Evolutionary conservation across 768 basidiomycete species (phyloP), one percentile per base, ranked within the genome.

Genomic region (Pleurotus pulmonarius): DNA sequence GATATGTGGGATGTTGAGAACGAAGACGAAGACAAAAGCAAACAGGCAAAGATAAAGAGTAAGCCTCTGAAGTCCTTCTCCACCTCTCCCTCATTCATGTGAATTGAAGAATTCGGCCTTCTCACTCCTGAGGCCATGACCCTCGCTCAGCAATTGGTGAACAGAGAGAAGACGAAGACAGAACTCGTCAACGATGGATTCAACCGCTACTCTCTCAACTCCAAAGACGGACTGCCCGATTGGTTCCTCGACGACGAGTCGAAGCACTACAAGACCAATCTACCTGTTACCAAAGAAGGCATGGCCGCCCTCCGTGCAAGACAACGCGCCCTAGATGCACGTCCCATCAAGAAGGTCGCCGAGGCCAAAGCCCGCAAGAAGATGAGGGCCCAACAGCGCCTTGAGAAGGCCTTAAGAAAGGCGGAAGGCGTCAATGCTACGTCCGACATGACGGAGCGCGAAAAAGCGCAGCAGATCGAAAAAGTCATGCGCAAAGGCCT

Each of bases 201-300:
- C 78, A 94, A 88, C 71, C 90, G 93, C 9, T 90, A 94, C 70
- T 92, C 95, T 1, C 80, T 95, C 54, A 90, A 94, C 62, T 82
- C 90, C 56, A 96, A 94, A 71, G 97, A 98, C 49, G 92, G 79
- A 13, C 83, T 98, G 9, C 97, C 97, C 4, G 72, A 86, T 0
- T 99, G 97, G 97, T 98, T 99, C 80, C 77, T 98, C 34, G 97
- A 99, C 61, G 97, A 99, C 62, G 97, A 99, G 72, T 73, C 85
- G 12, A 94, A 94, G 64, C 80, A 89, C 68, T 97, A 96, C 81
- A 95, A 93, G 68, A 73, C 91, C 51, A 98, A 98, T 69, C 78
- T 98, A 46, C 97, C 97, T n/a, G 80, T 98, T 55, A 98, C 95
- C 0, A 98, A 96, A 70, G 97, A 98, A 69, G 97, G 97, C 8